phyloP scores from a whole-genome alignment of 345 rosid species.

The Aurinia saxatilis region DNA sequence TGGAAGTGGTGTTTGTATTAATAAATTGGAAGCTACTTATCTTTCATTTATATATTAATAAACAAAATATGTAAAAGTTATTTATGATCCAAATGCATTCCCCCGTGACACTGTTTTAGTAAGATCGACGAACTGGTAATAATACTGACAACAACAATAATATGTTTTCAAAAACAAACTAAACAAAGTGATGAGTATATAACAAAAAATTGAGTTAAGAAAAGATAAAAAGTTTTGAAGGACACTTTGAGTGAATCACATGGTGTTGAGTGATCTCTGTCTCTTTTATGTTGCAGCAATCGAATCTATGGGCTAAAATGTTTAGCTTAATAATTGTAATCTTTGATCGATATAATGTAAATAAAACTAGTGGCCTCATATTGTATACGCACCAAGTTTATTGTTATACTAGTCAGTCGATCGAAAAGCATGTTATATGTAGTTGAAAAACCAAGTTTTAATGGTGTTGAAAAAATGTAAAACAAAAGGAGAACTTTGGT shows the following conservation, averaged over 20 bases:
- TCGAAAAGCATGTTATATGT: not conserved
- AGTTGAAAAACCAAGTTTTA: too few relatives aligned
- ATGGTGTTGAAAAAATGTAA: too few relatives aligned
- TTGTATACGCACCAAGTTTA: not conserved
- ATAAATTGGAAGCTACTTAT: not conserved
- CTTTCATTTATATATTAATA: not conserved
- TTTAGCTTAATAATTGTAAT: not conserved
- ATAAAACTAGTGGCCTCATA: not conserved
- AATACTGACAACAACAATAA: not conserved
- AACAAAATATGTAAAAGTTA: not conserved
- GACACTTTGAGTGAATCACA: conserved; percentile 15
- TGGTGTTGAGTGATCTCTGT: conserved; percentile 19
- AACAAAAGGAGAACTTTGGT: too few relatives aligned
- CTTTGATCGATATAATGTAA: not conserved
- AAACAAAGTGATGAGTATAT: not conserved
- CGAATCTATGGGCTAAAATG: conserved; percentile 16
- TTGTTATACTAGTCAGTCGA: conserved; percentile 1
- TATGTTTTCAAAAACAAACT: not conserved
- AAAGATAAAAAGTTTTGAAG: not conserved
- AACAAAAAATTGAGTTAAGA: not conserved
- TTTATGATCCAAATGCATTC: conserved; percentile 23
- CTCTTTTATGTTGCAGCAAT: conserved; percentile 18
- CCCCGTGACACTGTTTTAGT: conserved; percentile 24
- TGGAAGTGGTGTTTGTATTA: conserved; percentile 17
- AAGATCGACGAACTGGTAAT: not conserved